Evolutionary conservation across 1,284 basidiomycete genomes (phyloP), one percentile per base, ranked within the genome.

Genomic region (Fistulinella staudtii): DNA sequence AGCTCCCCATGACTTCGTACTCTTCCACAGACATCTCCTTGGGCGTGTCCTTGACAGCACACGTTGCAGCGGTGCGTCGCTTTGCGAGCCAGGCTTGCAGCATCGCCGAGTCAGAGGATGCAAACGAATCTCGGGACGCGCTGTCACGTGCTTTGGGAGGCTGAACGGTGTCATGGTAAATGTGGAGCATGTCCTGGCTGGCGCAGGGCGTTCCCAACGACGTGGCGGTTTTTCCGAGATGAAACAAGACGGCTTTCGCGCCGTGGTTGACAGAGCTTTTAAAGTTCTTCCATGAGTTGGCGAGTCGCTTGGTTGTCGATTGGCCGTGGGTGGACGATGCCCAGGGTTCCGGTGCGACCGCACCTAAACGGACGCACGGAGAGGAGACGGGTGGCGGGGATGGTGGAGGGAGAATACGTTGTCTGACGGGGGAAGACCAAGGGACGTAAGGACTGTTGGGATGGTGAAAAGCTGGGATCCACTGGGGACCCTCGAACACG

Each of bases 391-490:
- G 23, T 20, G 54, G 41, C 13, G 63, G 54, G 1, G 58, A 63
- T 24, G 57, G 46, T 8, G 66, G 63, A 6, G 54, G 58, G 31
- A 75, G 58, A 39, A 71, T 65, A 37, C 67, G 60, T 28, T 58
- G 64, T 41, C 71, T 65, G 38, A 63, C 54, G n/a, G 65, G 58
- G 20, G 63, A 59, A 5, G 64, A 51, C 72, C 71, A 76, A 11
- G 73, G 74, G 6, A 72, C 68, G 42, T 74, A 74, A 22, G 75
- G 74, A 53, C 70, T 73, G 43, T 76, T 76, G 5, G 71, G 70
- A 52, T 75, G 71, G 36, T 68, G 61, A 34, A 71, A 64, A 38
- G 66, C 63, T 3, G 65, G 66, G 27, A 64, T 53, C 61, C 64
- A 65, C 8, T 60, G 58, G 1, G 66, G 66, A 23, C 64, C 65